phyloP scores from a whole-genome alignment of 805 yeast genomes.

The Saccharomycopsis vini region DNA sequence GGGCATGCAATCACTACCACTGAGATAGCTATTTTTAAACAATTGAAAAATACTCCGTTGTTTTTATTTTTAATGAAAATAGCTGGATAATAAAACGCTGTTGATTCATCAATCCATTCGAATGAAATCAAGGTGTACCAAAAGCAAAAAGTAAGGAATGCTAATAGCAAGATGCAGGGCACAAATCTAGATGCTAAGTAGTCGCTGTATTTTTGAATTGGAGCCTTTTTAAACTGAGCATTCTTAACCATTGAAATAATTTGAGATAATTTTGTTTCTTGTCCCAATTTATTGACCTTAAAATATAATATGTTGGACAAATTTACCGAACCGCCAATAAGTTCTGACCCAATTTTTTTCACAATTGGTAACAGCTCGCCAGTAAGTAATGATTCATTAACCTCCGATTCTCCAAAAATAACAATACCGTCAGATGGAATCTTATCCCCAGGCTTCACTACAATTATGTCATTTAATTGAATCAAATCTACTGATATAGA shows the following conservation, averaged over 20 bases:
- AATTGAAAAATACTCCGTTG: conserved; percentile 54
- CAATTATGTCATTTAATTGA: conserved; percentile 67
- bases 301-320: conserved; percentile 66
- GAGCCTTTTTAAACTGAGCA: conserved; percentile 84
- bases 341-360: conserved; percentile 50
- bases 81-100: conserved; percentile 34
- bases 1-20: conserved; percentile 98
- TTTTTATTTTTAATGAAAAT: conserved; percentile 33
- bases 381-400: conserved; percentile 83
- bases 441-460: conserved; percentile 76
- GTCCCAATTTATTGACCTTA: conserved; percentile 63
- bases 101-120: conserved; percentile 16
- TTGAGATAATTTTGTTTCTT: conserved; percentile 77
- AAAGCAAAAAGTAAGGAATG: conserved; percentile 53
- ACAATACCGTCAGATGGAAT: conserved; percentile 90
- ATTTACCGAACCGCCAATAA: conserved; percentile 89
- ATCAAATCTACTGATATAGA: conserved; percentile 65
- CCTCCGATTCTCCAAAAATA: conserved; percentile 67
- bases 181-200: conserved; percentile 78
- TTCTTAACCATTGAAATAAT: conserved; percentile 80
- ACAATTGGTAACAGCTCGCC: conserved; percentile 81
- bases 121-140: conserved; percentile 42
- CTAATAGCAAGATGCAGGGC: conserved; percentile 55
- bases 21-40: conserved; percentile 74
- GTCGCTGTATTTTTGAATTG: conserved; percentile 86